Conservation (phyloP, 257 asterid genomes). For the Nicotiana otophora region DNA sequence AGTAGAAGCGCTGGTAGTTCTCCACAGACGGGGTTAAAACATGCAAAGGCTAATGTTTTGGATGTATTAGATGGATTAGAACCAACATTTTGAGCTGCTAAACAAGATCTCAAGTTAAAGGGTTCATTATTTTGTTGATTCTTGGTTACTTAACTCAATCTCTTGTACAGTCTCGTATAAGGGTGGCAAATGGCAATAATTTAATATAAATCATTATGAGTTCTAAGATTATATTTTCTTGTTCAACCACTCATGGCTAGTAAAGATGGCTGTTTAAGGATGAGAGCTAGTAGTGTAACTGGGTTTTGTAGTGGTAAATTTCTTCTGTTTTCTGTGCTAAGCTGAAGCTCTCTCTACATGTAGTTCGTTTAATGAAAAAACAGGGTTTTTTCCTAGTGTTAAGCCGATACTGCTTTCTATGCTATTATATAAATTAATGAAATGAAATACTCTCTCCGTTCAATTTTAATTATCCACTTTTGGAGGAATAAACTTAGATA, state of each 20-base stretch:
- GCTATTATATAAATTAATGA: too few species aligned
- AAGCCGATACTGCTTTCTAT: too few species aligned
- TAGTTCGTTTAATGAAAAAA: neutral
- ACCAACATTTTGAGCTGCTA: conserved; percentile 36
- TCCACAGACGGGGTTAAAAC: conserved; percentile 38
- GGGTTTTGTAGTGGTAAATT: neutral
- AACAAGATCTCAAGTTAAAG: neutral
- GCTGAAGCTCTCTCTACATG: neutral
- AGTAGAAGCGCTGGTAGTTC: conserved; percentile 79
- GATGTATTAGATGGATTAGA: conserved; percentile 82
- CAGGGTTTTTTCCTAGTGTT: too few species aligned
- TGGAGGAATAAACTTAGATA: too few species aligned
- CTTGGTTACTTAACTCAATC: neutral
- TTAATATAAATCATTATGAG: neutral
- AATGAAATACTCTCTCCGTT: too few species aligned
- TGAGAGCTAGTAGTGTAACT: neutral
- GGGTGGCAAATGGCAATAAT: neutral
- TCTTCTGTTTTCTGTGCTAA: neutral
- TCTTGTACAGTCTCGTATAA: neutral
- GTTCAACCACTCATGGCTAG: neutral
- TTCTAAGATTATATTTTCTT: neutral
- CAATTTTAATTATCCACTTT: too few species aligned
- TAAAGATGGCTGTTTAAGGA: neutral
- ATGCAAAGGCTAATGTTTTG: conserved; percentile 42
- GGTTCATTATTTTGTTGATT: neutral